phyloP scores from a whole-genome alignment of 768 basidiomycete genomes.

The Cantharellus anzutake region DNA sequence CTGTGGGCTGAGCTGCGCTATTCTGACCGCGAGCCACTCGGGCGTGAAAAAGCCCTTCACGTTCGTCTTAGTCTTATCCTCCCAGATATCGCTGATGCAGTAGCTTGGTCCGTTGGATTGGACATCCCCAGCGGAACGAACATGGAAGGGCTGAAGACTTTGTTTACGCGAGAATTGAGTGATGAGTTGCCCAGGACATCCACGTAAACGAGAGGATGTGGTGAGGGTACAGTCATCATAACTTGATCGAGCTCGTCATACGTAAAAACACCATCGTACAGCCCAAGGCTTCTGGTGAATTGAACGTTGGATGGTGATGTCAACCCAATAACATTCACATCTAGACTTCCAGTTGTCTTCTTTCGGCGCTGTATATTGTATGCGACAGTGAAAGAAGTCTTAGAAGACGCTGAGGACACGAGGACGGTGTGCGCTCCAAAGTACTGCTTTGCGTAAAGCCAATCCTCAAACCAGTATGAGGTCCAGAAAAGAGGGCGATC shows the following conservation, averaged over 20 bases:
- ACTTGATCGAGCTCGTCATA: conserved; percentile 27
- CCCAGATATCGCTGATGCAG: background rate
- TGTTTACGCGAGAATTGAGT: background rate
- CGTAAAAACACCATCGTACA: conserved; percentile 38
- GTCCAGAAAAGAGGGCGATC: conserved; percentile 52
- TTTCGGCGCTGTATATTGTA: conserved; percentile 28
- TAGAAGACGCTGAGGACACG: conserved; percentile 52
- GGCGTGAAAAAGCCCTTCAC: conserved; percentile 47
- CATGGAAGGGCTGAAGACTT: background rate
- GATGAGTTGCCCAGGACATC: conserved; percentile 17
- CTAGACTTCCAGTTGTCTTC: background rate
- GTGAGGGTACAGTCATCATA: conserved; percentile 9
- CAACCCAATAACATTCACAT: conserved; percentile 28
- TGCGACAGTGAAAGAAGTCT: conserved; percentile 52
- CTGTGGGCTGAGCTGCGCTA: conserved; percentile 24
- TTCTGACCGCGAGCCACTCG: conserved; percentile 43
- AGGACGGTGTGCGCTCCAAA: conserved; percentile 27
- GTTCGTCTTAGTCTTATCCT: background rate
- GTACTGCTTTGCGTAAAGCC: conserved; percentile 34
- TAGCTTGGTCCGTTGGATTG: conserved; percentile 1
- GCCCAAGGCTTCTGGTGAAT: conserved; percentile 34
- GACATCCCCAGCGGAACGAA: conserved; percentile 5
- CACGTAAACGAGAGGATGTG: background rate
- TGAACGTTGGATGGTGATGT: conserved; percentile 36
- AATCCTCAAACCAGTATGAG: conserved; percentile 57